Evolutionary conservation across 2,329 filamentous ascomycete genomes (phyloP).

Genomic region (Xylaria sp.): DNA sequence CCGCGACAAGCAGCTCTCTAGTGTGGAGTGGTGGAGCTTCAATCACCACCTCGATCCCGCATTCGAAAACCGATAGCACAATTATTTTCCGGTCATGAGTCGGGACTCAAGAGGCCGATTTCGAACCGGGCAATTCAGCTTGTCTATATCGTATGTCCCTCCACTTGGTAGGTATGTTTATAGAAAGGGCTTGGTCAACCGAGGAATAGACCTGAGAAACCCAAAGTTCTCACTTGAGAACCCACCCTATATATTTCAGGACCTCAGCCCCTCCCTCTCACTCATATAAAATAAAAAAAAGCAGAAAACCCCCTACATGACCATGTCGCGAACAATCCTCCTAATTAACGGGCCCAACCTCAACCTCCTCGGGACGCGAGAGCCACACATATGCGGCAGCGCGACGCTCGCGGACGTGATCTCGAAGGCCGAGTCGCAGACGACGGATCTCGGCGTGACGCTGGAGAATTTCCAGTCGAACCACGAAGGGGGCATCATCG

Average conservation of each 20-base stretch:
- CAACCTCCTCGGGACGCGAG: conserved; percentile 77
- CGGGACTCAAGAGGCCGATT: not conserved
- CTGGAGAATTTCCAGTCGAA: conserved; percentile 75
- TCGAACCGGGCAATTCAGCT: not conserved
- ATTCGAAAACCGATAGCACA: not conserved
- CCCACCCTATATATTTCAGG: not conserved
- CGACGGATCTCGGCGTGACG: conserved; percentile 50
- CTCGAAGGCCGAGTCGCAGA: conserved; percentile 54
- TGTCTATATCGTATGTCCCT: not conserved
- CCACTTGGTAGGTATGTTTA: too few relatives aligned
- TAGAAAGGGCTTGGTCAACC: too few relatives aligned
- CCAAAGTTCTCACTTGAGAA: too few relatives aligned
- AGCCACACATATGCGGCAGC: conserved; percentile 75
- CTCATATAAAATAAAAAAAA: not conserved
- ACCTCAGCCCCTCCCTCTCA: not conserved
- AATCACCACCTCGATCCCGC: not conserved
- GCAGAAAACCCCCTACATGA: too few relatives aligned
- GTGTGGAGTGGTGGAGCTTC: conserved; percentile 9
- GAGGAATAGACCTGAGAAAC: too few relatives aligned
- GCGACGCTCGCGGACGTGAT: conserved; percentile 71
- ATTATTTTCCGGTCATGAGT: not conserved
- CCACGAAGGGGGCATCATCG: conserved; percentile 75
- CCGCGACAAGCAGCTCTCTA: conserved; percentile 9
- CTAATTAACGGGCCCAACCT: conserved; percentile 84
- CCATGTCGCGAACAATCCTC: conserved; percentile 57